A percentile compares a stretch with the other conserved stretches of the same genome.
phyloP scores from a whole-genome alignment of 768 basidiomycete species.

The Mycena chlorophos region DNA sequence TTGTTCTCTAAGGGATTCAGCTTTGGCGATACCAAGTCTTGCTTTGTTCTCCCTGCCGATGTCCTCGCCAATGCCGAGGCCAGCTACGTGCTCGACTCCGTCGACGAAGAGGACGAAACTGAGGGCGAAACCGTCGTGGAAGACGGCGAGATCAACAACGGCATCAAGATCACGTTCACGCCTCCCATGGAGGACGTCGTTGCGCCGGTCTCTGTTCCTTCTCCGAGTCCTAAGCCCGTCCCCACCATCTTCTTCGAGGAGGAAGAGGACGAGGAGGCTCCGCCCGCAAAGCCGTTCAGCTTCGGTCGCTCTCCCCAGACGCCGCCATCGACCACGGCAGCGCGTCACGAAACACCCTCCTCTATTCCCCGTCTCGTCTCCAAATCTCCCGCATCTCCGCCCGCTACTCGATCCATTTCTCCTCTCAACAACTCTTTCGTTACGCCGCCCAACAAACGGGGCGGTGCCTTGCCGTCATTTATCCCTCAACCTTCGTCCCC shows the following conservation, averaged over 20 bases:
- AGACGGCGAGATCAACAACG: conserved; percentile 47
- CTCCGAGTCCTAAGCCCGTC: conserved; percentile 14
- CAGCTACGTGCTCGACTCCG: conserved; percentile 35
- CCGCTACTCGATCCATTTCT: conserved; percentile 23
- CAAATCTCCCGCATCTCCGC: conserved; percentile 35
- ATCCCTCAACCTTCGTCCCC: conserved; percentile 62
- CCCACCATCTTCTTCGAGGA: conserved; percentile 22
- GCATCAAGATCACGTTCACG: conserved; percentile 74
- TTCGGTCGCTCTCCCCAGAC: conserved; percentile 33
- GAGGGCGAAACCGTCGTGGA: conserved; percentile 36
- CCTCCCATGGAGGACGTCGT: conserved; percentile 46
- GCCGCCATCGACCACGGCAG: conserved; percentile 22
- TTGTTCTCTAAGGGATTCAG: conserved; percentile 58
- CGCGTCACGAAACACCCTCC: conserved; percentile 41
- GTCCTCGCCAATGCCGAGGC: conserved; percentile 39
- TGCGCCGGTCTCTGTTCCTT: conserved; percentile 14
- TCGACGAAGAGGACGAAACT: conserved; percentile 46
- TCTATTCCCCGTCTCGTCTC: conserved; percentile 50
- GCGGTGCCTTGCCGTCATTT: conserved; percentile 49
- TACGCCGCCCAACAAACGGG: conserved; percentile 57
- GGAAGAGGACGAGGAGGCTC: conserved; percentile 30
- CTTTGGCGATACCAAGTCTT: conserved; percentile 42
- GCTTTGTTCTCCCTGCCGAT: conserved; percentile 47
- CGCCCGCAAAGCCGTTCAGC: conserved; percentile 33
- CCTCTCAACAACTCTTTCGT: conserved; percentile 35